Percentiles rank a stretch among this genome's conserved stretches.
These are phyloP conservation scores for Pythium oligandrum DNA, from an alignment of 352 stramenopile genomes.

Conservation along the genomic window DNA sequence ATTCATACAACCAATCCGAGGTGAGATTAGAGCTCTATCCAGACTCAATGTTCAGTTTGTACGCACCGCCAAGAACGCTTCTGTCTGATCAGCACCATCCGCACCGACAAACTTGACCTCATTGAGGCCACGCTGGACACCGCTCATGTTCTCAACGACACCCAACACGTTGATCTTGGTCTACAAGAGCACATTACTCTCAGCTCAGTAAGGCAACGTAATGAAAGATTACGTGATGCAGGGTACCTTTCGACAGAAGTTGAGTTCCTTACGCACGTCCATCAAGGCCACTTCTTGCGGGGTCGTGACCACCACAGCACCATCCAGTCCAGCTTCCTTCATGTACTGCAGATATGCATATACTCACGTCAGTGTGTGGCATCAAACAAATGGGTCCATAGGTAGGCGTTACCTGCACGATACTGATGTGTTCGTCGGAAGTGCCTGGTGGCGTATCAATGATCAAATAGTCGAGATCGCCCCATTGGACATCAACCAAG, in stretches of 20 bases:
- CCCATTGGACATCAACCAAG: constrained; percentile 99
- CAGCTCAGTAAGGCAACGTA: background rate
- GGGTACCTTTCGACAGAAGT: constrained; percentile 98
- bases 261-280: constrained; percentile 99
- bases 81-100: constrained; percentile 55
- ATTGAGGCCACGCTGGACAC: constrained; percentile 79
- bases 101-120: constrained; percentile 63
- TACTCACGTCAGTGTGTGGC: no score
- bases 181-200: constrained; percentile 14
- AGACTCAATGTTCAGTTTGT: background rate
- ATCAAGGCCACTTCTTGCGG: constrained; percentile 99
- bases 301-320: constrained; percentile 98
- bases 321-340: constrained; percentile 93
- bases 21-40: background rate
- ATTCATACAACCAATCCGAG: background rate
- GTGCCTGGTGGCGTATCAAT: constrained; percentile 99
- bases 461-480: constrained; percentile 99
- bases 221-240: background rate
- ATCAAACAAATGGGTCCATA: background rate
- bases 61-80: constrained; percentile 51
- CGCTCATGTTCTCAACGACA: constrained; percentile 99
- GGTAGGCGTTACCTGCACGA: constrained; percentile 85
- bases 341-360: constrained; percentile 85
- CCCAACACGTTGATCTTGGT: constrained; percentile 80
- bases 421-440: constrained; percentile 99